Conservation (phyloP, 1,139 yeast genomes). For the Insectozyma bohioensis region DNA sequence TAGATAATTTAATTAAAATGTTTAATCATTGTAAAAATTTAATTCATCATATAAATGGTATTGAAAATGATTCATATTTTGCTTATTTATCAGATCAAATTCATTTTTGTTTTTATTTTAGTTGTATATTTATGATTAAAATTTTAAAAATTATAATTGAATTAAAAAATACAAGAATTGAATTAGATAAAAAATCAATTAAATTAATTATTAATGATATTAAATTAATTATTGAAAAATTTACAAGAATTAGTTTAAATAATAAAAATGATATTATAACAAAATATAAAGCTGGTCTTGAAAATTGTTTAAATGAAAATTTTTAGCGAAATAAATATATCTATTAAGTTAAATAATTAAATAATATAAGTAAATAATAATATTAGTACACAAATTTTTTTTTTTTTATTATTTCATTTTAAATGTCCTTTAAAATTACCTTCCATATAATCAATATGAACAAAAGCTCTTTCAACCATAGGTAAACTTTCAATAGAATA, state of each 20-base stretch:
- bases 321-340: neutral
- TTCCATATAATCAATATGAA: constrained; percentile 71
- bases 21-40: constrained; percentile 40
- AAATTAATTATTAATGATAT: constrained; percentile 15
- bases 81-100: constrained; percentile 70
- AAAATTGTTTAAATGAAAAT: constrained; percentile 15
- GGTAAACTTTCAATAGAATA: constrained; percentile 79
- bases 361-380: no score
- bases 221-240: constrained; percentile 27
- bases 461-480: constrained; percentile 77
- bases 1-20: constrained; percentile 20
- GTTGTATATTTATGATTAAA: constrained; percentile 46
- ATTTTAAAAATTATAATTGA: constrained; percentile 15
- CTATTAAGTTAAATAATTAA: neutral
- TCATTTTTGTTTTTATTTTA: constrained; percentile 55
- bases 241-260: constrained; percentile 28
- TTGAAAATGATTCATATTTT: constrained; percentile 61
- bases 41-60: constrained; percentile 37
- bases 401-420: no score
- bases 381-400: no score
- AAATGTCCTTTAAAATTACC: constrained; percentile 54
- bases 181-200: neutral
- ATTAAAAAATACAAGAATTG: neutral
- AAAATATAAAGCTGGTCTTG: constrained; percentile 29
- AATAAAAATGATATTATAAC: constrained; percentile 30